phyloP scores from a whole-genome alignment of 225 moss, liverwort and hornwort genomes.

The Climacium dendroides region DNA sequence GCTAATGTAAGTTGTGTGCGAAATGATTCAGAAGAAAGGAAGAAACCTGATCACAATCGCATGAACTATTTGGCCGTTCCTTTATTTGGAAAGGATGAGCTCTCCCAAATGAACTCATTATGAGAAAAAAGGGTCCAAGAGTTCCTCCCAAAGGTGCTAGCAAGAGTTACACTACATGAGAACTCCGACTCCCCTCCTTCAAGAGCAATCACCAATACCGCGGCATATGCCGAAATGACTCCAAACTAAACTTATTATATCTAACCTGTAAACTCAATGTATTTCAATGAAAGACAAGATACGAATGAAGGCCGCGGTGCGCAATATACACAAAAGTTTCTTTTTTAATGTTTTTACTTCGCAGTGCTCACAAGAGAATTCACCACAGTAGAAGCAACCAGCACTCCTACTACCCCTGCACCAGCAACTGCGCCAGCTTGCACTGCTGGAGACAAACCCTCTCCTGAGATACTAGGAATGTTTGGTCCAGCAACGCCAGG shows the following conservation, averaged over 20 bases:
- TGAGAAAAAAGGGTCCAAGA: background rate
- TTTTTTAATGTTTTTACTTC: slow-evolving; percentile 28
- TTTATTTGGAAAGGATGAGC: slow-evolving; percentile 9
- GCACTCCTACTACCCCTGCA: slow-evolving; percentile 72
- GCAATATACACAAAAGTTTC: slow-evolving; percentile 10
- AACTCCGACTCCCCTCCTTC: slow-evolving; percentile 2
- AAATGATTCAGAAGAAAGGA: background rate
- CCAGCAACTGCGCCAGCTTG: slow-evolving; percentile 75
- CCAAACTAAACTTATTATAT: background rate
- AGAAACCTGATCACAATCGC: background rate
- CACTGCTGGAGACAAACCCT: slow-evolving; percentile 38
- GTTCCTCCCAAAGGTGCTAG: background rate
- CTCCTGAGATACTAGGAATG: slow-evolving; percentile 13
- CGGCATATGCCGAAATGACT: slow-evolving; percentile 3
- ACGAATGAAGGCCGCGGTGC: slow-evolving; percentile 3
- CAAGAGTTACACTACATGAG: background rate
- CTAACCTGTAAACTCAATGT: slow-evolving; percentile 22
- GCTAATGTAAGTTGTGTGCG: background rate
- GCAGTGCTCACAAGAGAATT: slow-evolving; percentile 67
- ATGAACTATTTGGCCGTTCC: background rate
- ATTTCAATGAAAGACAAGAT: slow-evolving; percentile 6
- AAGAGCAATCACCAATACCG: slow-evolving; percentile 15
- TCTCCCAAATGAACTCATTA: slow-evolving; percentile 1
- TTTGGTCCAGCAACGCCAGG: slow-evolving; percentile 18
- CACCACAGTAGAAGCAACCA: slow-evolving; percentile 66